Conservation (phyloP, 2,329 filamentous ascomycete species). For the Tothia fuscella region DNA sequence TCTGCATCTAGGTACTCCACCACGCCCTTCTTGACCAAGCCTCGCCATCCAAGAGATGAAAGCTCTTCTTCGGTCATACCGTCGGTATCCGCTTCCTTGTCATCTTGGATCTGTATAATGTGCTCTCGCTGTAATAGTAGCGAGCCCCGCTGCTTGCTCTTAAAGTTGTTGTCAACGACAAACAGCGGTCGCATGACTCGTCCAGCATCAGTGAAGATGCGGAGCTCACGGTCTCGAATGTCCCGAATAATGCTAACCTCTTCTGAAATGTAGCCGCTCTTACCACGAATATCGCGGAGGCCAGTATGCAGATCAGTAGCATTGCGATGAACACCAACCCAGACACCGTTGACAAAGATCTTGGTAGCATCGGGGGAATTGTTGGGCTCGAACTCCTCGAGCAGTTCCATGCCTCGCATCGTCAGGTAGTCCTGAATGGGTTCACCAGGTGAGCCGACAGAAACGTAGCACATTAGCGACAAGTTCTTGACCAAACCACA, state of each 20-base stretch:
- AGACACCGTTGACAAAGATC: conserved; percentile 94
- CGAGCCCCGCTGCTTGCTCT: conserved; percentile 61
- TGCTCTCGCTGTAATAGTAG: conserved; percentile 78
- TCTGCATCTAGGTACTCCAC: conserved; percentile 96
- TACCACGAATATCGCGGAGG: conserved; percentile 58
- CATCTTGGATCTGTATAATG: conserved; percentile 62
- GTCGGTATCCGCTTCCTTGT: conserved; percentile 49
- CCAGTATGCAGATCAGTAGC: conserved; percentile 72
- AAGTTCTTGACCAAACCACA: conserved; percentile 97
- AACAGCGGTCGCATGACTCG: conserved; percentile 90
- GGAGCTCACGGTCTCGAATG: conserved; percentile 94
- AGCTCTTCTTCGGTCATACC: conserved; percentile 46
- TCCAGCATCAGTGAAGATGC: conserved; percentile 94
- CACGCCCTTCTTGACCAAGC: conserved; percentile 69
- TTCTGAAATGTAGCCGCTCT: conserved; percentile 72
- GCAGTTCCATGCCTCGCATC: conserved; percentile 84
- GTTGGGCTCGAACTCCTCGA: conserved; percentile 69
- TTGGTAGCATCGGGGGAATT: conserved; percentile 84
- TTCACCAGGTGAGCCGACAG: conserved; percentile 81
- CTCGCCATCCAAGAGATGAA: conserved; percentile 65
- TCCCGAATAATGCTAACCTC: conserved; percentile 93
- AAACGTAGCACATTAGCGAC: conserved; percentile 96
- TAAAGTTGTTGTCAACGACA: conserved; percentile 75
- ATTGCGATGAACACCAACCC: conserved; percentile 91
- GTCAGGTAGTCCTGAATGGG: conserved; percentile 94